Evolutionary conservation across 805 yeast genomes (phyloP).

Genomic region (Ogataea minuta): DNA sequence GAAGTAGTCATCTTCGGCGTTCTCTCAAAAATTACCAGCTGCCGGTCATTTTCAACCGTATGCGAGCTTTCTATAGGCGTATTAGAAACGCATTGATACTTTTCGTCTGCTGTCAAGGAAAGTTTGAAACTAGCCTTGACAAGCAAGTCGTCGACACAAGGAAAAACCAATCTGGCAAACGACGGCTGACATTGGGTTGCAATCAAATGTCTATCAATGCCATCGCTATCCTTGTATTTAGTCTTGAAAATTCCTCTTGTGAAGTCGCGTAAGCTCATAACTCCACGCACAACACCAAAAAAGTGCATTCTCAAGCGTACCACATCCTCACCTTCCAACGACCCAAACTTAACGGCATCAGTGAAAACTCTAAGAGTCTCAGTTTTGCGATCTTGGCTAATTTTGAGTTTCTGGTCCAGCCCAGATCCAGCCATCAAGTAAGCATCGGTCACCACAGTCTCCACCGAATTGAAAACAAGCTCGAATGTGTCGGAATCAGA

Average conservation of each 20-base stretch:
- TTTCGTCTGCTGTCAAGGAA: slow-evolving; percentile 42
- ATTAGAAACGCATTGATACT: slow-evolving; percentile 53
- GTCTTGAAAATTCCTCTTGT: slow-evolving; percentile 71
- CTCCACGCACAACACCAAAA: slow-evolving; percentile 50
- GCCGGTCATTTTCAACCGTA: slow-evolving; percentile 21
- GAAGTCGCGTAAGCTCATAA: slow-evolving; percentile 50
- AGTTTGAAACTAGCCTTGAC: slow-evolving; percentile 52
- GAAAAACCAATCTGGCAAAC: slow-evolving; percentile 61
- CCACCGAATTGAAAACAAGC: slow-evolving; percentile 41
- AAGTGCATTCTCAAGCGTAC: slow-evolving; percentile 36
- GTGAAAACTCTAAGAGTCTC: slow-evolving; percentile 35
- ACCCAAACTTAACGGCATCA: slow-evolving; percentile 26
- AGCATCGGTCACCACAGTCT: slow-evolving; percentile 40
- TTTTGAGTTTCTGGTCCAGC: slow-evolving; percentile 16
- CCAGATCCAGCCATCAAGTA: slow-evolving; percentile 22
- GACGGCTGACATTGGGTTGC: slow-evolving; percentile 76
- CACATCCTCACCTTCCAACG: slow-evolving; percentile 3
- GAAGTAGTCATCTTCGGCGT: slow-evolving; percentile 64
- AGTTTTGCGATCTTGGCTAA: slow-evolving; percentile 38
- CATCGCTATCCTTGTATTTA: slow-evolving; percentile 54
- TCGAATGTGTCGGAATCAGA: slow-evolving; percentile 13
- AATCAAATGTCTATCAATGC: slow-evolving; percentile 51
- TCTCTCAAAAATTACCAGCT: slow-evolving; percentile 43
- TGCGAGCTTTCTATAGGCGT: slow-evolving; percentile 34
- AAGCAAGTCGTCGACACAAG: slow-evolving; percentile 66